A percentile compares a stretch with the other conserved stretches of the same genome.
phyloP scores from a whole-genome alignment of 305 asterid genomes.

The Andrographis paniculata region DNA sequence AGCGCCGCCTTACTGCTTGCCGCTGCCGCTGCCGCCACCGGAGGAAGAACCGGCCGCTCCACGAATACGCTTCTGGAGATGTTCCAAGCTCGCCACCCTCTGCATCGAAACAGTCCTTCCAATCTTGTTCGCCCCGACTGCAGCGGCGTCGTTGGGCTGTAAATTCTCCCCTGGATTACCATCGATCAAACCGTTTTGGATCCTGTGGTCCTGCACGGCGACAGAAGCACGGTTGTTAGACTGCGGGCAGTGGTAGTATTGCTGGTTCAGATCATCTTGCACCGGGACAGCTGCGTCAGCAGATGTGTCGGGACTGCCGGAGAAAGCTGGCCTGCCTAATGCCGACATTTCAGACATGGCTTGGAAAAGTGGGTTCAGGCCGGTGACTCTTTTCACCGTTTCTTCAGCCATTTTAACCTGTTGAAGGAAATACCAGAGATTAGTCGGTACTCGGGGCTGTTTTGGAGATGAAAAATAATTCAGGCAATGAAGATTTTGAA shows the following conservation, averaged over 20 bases:
- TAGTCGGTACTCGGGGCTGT: too few species aligned
- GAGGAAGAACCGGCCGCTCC: slow-evolving; percentile 35
- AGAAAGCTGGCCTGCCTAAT: slow-evolving; percentile 46
- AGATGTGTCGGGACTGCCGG: slow-evolving; percentile 54
- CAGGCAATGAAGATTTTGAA: neutral
- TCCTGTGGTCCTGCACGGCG: slow-evolving; percentile 27
- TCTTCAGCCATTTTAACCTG: slow-evolving; percentile 72
- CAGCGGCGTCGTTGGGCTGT: slow-evolving; percentile 26
- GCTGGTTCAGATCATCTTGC: slow-evolving; percentile 48
- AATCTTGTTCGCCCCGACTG: slow-evolving; percentile 33
- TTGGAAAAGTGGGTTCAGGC: slow-evolving; percentile 70
- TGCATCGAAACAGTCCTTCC: slow-evolving; percentile 73
- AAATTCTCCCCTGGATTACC: slow-evolving; percentile 35
- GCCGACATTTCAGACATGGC: slow-evolving; percentile 75
- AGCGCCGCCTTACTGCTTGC: slow-evolving; percentile 22
- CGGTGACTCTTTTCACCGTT: slow-evolving; percentile 83
- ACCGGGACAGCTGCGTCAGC: slow-evolving; percentile 63
- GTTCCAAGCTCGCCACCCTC: slow-evolving; percentile 92
- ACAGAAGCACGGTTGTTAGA: slow-evolving; percentile 18
- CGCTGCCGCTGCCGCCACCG: slow-evolving; percentile 17
- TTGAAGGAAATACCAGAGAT: slow-evolving; percentile 7
- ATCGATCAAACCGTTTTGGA: slow-evolving; percentile 39
- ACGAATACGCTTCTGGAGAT: slow-evolving; percentile 73
- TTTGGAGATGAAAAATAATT: neutral
- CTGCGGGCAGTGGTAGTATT: slow-evolving; percentile 31